Base-by-base conservation (phyloP, 2,329 filamentous ascomycete genomes). In the Cladosporium sphaerospermum region DNA sequence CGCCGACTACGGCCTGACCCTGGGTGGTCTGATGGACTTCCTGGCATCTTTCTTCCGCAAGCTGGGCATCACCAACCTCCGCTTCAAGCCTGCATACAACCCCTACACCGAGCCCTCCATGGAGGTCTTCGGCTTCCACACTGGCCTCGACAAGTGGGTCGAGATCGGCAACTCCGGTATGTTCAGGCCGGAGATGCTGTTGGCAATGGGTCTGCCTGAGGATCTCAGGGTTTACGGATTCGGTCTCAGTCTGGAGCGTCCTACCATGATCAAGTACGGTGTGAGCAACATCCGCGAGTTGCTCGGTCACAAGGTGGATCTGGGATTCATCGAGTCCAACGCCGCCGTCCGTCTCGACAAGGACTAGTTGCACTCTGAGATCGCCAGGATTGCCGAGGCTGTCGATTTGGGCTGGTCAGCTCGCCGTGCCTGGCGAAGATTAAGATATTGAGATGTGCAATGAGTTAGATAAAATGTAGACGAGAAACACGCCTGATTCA, bases 131-230 rank as follows among this genome's bases (percentile, higher is more conserved):
- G 89, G 88, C 60, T 97, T 86, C 77, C 93, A 97, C 77, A 82
- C 86, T 65, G 92, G 90, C 3, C 76, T 96, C 46, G 82, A 82
- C 64, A 95, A 95, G 77, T 86, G 95, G 75, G 89, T 97, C 23
- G 93, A 97, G 75, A 97, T 97, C 68, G 93, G 93, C 56, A 97
- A 99, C 76, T 92, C 86, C 63, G 93, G 93, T 59, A 97, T 99
- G 91, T 99, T 99, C 83, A 81, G 93, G 61, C 91, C 93, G 1
- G 93, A 99, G 74, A 96, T 97, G 92, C 73, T 96, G 66, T 87
- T 96, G 73, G 78, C 90, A 4, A 96, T 96, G 91, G 92, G 92
- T 33, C 73, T 97, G 65, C 91, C 91, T 19, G 89, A 85, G 73
- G 88, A 96, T 65, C 83, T 97, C 83, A 79, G 88, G 58, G 91